Conservation (phyloP, 176 grass and related monocot species). For the Cymbopogon citratus region DNA sequence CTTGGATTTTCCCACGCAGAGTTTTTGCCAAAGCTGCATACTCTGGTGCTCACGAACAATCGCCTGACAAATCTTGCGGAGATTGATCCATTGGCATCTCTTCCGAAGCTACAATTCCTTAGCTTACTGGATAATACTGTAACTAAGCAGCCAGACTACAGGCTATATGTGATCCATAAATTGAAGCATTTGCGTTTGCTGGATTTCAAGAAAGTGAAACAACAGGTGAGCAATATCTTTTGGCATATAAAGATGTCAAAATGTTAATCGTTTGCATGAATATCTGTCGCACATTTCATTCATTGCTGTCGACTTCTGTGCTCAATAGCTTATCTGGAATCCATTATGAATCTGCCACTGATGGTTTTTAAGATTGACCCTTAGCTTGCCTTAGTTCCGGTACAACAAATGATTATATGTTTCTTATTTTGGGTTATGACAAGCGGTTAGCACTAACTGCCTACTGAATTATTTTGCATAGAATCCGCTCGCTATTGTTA, state of each 20-base stretch:
- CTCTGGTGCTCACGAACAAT: conserved; percentile 89
- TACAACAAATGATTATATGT: neutral
- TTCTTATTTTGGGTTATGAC: neutral
- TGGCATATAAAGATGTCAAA: neutral
- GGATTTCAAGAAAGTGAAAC: conserved; percentile 96
- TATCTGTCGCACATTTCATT: neutral
- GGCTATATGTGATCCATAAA: conserved; percentile 95
- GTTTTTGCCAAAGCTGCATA: conserved; percentile 89
- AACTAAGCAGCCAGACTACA: conserved; percentile 93
- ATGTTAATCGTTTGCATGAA: conserved; percentile 9
- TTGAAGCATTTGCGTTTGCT: conserved; percentile 79
- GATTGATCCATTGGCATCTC: conserved; percentile 86
- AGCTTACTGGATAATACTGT: conserved; percentile 95
- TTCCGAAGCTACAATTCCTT: conserved; percentile 85
- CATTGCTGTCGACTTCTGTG: neutral
- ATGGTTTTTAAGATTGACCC: neutral
- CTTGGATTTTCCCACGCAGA: conserved; percentile 44
- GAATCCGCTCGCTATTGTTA: neutral
- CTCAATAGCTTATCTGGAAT: neutral
- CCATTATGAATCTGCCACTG: neutral
- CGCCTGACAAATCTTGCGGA: conserved; percentile 86
- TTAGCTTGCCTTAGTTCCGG: neutral
- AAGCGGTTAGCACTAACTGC: neutral
- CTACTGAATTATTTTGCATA: neutral
- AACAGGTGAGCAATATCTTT: conserved; percentile 60